Conservation (phyloP, 768 basidiomycete species). For the Russula virescens region DNA sequence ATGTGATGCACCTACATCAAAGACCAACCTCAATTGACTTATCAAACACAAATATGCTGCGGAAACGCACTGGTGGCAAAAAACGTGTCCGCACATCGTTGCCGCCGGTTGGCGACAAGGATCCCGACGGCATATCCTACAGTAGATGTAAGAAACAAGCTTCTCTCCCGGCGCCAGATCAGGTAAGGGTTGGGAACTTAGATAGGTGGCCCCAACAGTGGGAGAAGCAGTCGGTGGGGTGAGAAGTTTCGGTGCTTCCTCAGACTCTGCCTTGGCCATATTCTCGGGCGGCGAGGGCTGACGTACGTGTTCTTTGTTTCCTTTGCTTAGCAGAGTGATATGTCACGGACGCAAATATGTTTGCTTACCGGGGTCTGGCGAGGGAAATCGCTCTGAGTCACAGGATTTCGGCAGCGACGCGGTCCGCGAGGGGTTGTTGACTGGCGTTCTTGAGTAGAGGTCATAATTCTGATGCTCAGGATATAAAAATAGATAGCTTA, state of each 20-base stretch:
- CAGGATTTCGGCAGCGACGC: conserved; percentile 5
- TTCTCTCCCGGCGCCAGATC: conserved; percentile 3
- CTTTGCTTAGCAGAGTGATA: background rate
- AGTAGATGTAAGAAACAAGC: conserved; percentile 31
- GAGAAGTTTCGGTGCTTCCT: background rate
- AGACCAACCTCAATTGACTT: conserved; percentile 2
- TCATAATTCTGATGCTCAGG: background rate
- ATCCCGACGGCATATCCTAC: conserved; percentile 45
- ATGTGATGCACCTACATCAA: conserved; percentile 45
- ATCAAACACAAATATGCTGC: background rate
- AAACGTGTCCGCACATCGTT: conserved; percentile 59
- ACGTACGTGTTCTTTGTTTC: conserved; percentile 1
- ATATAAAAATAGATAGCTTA: background rate
- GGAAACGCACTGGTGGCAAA: conserved; percentile 47
- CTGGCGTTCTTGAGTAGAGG: background rate
- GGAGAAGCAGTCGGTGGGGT: background rate
- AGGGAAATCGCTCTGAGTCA: conserved; percentile 3
- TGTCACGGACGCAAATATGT: background rate
- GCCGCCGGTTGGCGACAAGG: conserved; percentile 49
- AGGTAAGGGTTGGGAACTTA: background rate
- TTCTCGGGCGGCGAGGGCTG: background rate
- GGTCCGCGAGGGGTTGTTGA: background rate
- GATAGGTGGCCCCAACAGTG: background rate
- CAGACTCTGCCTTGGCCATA: background rate
- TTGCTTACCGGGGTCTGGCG: conserved; percentile 5